Evolutionary conservation across 2,329 filamentous ascomycete species (phyloP), one percentile per base, ranked within the genome.

Genomic region (Dendrostoma leiphaemia): DNA sequence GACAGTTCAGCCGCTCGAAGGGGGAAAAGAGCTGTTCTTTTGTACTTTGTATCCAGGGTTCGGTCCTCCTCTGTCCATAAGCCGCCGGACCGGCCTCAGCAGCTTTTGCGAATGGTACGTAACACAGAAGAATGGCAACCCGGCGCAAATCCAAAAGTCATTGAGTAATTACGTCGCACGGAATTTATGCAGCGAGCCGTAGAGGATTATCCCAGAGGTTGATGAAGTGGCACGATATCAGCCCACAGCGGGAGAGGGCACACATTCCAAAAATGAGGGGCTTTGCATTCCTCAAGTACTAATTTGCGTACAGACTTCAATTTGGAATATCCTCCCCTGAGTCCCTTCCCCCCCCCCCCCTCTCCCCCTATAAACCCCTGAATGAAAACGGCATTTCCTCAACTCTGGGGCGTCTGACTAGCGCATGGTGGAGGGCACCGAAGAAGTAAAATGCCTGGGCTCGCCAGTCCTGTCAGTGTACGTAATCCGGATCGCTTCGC

Each of bases 161-260:
- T 48, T 13, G 26, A 37, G 32, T 28, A 21, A 32, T 53, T 9
- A 28, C 26, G 54, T 53, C 29, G 46, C 50, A 56, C 51, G 32
- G 44, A 41, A n/a, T n/a, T 10, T 23, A 23, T 46, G 50, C 50
- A 44, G 8, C 21, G 13, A 35, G 32, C 54, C 50, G 54, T 49
- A 6, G 24, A 28, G 43, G 17, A n/a, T 31, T n/a, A 21, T 19
- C n/a, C 34, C 50, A 41, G 7, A 48, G 17, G 17, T 29, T 34
- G 54, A 37, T 12, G 31, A 45, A 54, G 46, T 57, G 45, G 54
- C 46, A 57, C 51, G 46, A 51, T 40, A 34, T 54, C 54, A 57
- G 51, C 45, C 41, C 54, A 57, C 17, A n/a, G n/a, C n/a, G n/a
- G n/a, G 31, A 37, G 28, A 40, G 19, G 12, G 6, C 9, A 9